phyloP scores from a whole-genome alignment of 345 rosid species.

The Melastoma malabathricum region DNA sequence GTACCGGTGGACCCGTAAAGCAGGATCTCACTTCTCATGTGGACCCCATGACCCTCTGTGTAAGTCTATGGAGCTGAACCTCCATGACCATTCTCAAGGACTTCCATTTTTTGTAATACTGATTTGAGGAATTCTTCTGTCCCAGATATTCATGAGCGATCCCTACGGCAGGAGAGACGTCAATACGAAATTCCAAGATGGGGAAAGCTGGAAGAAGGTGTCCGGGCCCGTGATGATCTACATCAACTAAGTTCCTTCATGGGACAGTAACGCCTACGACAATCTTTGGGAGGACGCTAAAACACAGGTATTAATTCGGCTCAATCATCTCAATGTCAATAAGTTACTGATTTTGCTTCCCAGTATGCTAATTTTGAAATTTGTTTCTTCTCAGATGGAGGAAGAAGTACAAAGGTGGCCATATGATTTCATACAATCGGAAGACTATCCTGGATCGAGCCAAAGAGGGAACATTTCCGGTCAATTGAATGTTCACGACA shows the following conservation, averaged over 20 bases:
- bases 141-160: conserved; percentile 10
- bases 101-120: not conserved
- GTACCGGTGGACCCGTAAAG: conserved; percentile 31
- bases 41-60: conserved; percentile 24
- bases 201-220: conserved; percentile 32
- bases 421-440: conserved; percentile 15
- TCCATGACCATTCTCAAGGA: not conserved
- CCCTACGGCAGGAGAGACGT: conserved; percentile 21
- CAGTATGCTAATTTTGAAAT: not conserved
- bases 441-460: conserved; percentile 14
- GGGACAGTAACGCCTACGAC: conserved; percentile 9
- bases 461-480: conserved; percentile 20
- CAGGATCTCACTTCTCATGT: conserved; percentile 29
- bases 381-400: conserved; percentile 8
- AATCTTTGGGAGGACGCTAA: conserved; percentile 25
- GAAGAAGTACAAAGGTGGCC: conserved; percentile 23
- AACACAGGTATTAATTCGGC: conserved; percentile 12
- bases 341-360: not conserved
- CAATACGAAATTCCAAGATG: conserved; percentile 20
- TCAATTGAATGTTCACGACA: conserved; percentile 13
- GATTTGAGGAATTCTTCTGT: not conserved
- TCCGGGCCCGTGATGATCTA: conserved; percentile 28
- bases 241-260: conserved; percentile 20
- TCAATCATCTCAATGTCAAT: not conserved
- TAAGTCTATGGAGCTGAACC: conserved; percentile 5